phyloP scores from a whole-genome alignment of 371 early-diverging fungal species.

The Mortierella sp. region DNA sequence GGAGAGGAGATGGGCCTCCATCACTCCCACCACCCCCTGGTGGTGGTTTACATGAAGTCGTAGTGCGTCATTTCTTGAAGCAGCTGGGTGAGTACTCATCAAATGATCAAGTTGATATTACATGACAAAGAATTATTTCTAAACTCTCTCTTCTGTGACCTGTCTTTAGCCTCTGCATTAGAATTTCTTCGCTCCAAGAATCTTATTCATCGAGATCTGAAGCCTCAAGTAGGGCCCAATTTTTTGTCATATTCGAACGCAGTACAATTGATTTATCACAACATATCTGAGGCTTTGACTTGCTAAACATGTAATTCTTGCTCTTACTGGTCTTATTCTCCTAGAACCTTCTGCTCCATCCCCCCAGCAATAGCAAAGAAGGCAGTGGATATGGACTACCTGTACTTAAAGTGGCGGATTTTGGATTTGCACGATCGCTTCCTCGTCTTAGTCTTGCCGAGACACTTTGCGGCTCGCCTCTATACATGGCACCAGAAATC shows the following conservation, averaged over 20 bases:
- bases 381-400: slow-evolving; percentile 69
- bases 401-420: slow-evolving; percentile 93
- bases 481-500: slow-evolving; percentile 98
- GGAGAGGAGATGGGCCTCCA: slow-evolving; percentile 63
- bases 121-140: background rate
- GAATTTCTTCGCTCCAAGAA: slow-evolving; percentile 86
- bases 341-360: slow-evolving; percentile 84
- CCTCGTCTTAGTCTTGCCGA: slow-evolving; percentile 88
- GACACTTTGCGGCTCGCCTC: slow-evolving; percentile 95
- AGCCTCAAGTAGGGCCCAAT: slow-evolving; percentile 83
- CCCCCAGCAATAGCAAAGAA: slow-evolving; percentile 58
- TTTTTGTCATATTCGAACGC: background rate
- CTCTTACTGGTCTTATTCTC: background rate
- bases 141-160: background rate
- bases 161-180: slow-evolving; percentile 70
- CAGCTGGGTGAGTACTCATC: slow-evolving; percentile 75
- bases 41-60: slow-evolving; percentile 83
- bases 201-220: slow-evolving; percentile 97
- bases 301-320: background rate
- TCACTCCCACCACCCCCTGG: slow-evolving; percentile 58
- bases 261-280: background rate
- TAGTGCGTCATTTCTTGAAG: slow-evolving; percentile 85
- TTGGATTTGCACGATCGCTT: slow-evolving; percentile 95
- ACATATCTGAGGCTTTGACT: no score
- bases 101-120: slow-evolving; percentile 16